phyloP scores from a whole-genome alignment of 495 filamentous ascomycete species.

The Talaromyces adpressus region DNA sequence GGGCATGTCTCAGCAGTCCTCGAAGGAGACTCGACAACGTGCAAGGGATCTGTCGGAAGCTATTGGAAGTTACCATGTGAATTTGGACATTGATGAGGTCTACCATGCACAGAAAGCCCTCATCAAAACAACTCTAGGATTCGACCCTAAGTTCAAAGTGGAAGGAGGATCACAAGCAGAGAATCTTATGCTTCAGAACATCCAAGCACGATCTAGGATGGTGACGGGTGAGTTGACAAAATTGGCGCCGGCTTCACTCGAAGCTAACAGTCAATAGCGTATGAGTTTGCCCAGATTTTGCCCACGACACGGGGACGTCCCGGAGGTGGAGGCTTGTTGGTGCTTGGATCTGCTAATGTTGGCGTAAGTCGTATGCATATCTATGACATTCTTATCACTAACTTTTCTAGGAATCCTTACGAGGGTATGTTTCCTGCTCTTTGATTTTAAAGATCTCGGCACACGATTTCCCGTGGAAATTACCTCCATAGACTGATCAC shows the following conservation, averaged over 20 bases:
- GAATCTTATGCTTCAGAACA: constrained; percentile 70
- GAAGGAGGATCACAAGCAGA: constrained; percentile 55
- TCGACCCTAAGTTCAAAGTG: constrained; percentile 60
- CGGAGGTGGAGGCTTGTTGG: constrained; percentile 52
- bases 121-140: constrained; percentile 46
- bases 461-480: constrained; percentile 4
- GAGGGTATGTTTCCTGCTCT: constrained; percentile 23
- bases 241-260: neutral
- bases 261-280: constrained; percentile 36
- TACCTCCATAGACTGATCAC: neutral
- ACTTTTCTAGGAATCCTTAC: constrained; percentile 14
- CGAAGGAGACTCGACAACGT: constrained; percentile 61
- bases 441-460: neutral
- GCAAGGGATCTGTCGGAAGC: constrained; percentile 59
- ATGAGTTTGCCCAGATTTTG: constrained; percentile 64
- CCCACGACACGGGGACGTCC: constrained; percentile 47
- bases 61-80: constrained; percentile 69
- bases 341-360: constrained; percentile 56
- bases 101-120: constrained; percentile 46
- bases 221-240: constrained; percentile 32
- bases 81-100: constrained; percentile 70
- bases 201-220: constrained; percentile 78
- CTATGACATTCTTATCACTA: constrained; percentile 3
- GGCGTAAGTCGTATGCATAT: constrained; percentile 24
- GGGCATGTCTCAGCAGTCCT: constrained; percentile 69